Percentiles rank a stretch among this genome's conserved stretches.
These are phyloP conservation scores for Bisporella sp. DNA, from an alignment of 2,329 filamentous ascomycete genomes.

Conservation along the genomic window DNA sequence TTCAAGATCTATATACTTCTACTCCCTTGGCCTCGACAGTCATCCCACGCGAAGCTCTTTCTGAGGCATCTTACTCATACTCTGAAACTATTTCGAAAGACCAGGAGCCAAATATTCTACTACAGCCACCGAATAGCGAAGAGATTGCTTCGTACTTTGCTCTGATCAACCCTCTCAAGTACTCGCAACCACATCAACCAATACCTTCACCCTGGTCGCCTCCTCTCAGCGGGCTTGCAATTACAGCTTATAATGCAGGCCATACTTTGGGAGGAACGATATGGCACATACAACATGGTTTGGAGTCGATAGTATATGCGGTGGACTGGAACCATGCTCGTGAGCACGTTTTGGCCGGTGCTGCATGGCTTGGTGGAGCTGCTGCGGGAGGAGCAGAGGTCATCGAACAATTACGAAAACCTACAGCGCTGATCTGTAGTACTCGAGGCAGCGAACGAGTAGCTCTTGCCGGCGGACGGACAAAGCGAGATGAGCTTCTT, in stretches of 20 bases:
- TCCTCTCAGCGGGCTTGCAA: conserved; percentile 81
- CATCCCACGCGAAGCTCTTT: conserved; percentile 66
- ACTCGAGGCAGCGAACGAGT: conserved; percentile 70
- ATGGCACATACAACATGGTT: conserved; percentile 95
- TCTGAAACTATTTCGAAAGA: conserved; percentile 41
- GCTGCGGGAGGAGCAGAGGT: conserved; percentile 80
- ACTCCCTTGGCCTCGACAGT: conserved; percentile 82
- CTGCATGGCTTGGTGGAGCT: conserved; percentile 83
- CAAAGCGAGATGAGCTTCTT: conserved; percentile 78
- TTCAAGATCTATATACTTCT: conserved; percentile 89
- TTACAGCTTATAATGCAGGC: conserved; percentile 94
- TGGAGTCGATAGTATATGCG: conserved; percentile 95
- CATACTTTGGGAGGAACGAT: conserved; percentile 95
- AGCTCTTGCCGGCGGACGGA: conserved; percentile 63
- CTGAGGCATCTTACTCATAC: conserved; percentile 52
- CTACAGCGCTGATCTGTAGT: conserved; percentile 89
- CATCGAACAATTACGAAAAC: conserved; percentile 86
- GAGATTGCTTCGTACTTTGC: conserved; percentile 93
- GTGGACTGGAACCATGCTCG: conserved; percentile 98
- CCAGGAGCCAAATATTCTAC: conserved; percentile 45
- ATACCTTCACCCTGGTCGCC: conserved; percentile 81
- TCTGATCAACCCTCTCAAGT: conserved; percentile 86
- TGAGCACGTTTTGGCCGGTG: conserved; percentile 89
- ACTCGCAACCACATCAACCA: conserved; percentile 92
- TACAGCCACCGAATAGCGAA: conserved; percentile 68